Base-by-base conservation (phyloP, 805 yeast species). In the Spathaspora passalidarum region DNA sequence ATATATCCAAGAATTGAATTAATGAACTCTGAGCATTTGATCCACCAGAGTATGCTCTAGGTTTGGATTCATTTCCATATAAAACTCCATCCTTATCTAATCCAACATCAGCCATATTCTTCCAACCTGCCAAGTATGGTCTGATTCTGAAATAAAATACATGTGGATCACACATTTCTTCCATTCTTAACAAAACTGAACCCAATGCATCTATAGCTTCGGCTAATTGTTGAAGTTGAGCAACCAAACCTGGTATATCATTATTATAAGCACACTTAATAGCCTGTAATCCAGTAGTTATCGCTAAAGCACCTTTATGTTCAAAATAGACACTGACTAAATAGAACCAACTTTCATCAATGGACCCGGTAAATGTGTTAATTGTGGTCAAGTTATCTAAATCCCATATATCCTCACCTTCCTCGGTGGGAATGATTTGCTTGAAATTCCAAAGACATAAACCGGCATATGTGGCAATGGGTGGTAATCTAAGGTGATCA, bases 71-170 rank as follows among this genome's bases (percentile, higher is more conserved):
- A 44, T 77, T 72, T 20, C 95, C 96, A 60, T 91, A 91, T 41
- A 74, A 69, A 1, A 91, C 84, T 1, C 97, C 98, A 48, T 82
- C 65, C 40, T 72, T 72, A 49, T 61, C 66, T 47, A 91, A 73
- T 0, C 97, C 97, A 1, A 84, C 90, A 46, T 81, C 88, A 20
- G 79, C 80, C 97, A 92, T 91, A 58, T 88, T 88, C 60, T 82
- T 83, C 95, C 97, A 92, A 2, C 97, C 98, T 0, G 97, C 96
- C 52, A 92, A 69, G 56, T 79, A 91, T 0, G 97, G 97, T 58
- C 98, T 76, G 39, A 91, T 77, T 49, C 92, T 78, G 69, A 78
- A 87, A 65, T 88, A 91, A 62, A 92, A 91, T 3, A 86, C 83
- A 60, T 89, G 95, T 2, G 98, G 97, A 59, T 90, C 96, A 64